Evolutionary conservation across 805 yeast genomes (phyloP).

Genomic region (Metschnikowia borealis): DNA sequence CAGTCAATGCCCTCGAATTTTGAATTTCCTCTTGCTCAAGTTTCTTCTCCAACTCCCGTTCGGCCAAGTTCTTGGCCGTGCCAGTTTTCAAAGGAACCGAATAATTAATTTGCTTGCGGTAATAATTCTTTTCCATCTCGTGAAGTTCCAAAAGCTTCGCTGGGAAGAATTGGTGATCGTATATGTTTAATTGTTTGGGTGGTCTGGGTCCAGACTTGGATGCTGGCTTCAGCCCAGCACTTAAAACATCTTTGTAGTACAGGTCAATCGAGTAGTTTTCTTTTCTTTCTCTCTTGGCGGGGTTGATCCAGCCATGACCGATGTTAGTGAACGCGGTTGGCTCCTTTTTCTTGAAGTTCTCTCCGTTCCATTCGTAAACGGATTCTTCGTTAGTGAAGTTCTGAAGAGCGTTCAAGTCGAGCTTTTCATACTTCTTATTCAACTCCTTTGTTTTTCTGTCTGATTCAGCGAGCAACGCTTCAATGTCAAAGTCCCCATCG

Average conservation of each 20-base stretch:
- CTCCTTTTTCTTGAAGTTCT: constrained; percentile 62
- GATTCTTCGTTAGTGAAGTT: constrained; percentile 63
- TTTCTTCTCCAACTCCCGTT: constrained; percentile 42
- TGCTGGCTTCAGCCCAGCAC: constrained; percentile 49
- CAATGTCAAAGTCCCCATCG: constrained; percentile 54
- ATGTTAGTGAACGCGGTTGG: constrained; percentile 45
- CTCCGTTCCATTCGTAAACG: constrained; percentile 87
- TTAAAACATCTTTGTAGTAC: constrained; percentile 77
- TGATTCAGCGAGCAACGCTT: constrained; percentile 54
- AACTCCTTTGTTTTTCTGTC: constrained; percentile 61
- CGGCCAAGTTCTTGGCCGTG: constrained; percentile 30
- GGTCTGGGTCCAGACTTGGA: constrained; percentile 64
- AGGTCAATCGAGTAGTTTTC: constrained; percentile 84
- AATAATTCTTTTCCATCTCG: constrained; percentile 77
- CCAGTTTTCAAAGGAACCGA: constrained; percentile 62
- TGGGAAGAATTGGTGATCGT: constrained; percentile 90
- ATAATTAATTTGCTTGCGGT: constrained; percentile 62
- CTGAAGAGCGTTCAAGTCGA: constrained; percentile 75
- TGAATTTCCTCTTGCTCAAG: constrained; percentile 70
- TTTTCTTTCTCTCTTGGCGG: constrained; percentile 79
- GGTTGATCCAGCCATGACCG: constrained; percentile 72
- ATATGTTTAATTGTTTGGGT: constrained; percentile 77
- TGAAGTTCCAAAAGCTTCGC: constrained; percentile 69
- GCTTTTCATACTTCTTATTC: constrained; percentile 57
- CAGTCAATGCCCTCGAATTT: constrained; percentile 75